A percentile compares a stretch with the other conserved stretches of the same genome.
These are phyloP conservation scores for Aspergillus quadricinctus DNA, from an alignment of 2,329 filamentous ascomycete species.

Conservation along the genomic window DNA sequence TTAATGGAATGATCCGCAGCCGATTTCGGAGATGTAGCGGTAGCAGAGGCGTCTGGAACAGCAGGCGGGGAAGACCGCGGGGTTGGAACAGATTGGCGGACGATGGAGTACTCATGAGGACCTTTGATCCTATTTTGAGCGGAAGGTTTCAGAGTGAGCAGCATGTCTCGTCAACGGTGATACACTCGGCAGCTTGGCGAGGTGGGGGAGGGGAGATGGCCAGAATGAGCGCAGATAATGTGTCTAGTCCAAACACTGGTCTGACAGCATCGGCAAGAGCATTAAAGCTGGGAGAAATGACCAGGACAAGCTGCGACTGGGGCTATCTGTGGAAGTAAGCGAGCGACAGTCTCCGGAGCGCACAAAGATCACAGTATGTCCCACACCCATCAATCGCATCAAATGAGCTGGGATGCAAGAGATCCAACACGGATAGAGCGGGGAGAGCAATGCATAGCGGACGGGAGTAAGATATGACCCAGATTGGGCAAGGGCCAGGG, in stretches of 20 bases:
- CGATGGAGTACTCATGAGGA: slow-evolving; percentile 47
- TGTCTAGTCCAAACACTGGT: not conserved
- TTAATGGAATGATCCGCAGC: slow-evolving; percentile 59
- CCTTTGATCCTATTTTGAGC: slow-evolving; percentile 45
- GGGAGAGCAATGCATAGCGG: not conserved
- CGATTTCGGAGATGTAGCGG: slow-evolving; percentile 24
- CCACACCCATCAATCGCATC: not conserved
- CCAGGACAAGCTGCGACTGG: not conserved
- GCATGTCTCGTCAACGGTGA: slow-evolving; percentile 31
- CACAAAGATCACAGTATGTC: not conserved
- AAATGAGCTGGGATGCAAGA: not conserved
- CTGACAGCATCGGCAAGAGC: not conserved
- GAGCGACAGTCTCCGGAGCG: not conserved
- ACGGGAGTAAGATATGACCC: not conserved
- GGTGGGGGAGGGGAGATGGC: not conserved
- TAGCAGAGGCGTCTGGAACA: slow-evolving; percentile 27
- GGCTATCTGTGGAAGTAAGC: not conserved
- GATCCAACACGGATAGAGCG: not conserved
- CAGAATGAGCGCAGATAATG: not conserved
- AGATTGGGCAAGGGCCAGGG: not conserved
- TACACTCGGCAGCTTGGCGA: not conserved
- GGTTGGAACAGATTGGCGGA: slow-evolving; percentile 40
- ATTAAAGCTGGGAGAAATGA: not conserved
- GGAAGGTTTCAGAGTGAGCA: slow-evolving; percentile 50
- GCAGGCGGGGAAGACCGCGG: slow-evolving; percentile 32